Percentiles rank a stretch among this genome's conserved stretches.
These are phyloP conservation scores for Mycena sanguinolenta DNA, from an alignment of 768 basidiomycete genomes.

Conservation along the genomic window DNA sequence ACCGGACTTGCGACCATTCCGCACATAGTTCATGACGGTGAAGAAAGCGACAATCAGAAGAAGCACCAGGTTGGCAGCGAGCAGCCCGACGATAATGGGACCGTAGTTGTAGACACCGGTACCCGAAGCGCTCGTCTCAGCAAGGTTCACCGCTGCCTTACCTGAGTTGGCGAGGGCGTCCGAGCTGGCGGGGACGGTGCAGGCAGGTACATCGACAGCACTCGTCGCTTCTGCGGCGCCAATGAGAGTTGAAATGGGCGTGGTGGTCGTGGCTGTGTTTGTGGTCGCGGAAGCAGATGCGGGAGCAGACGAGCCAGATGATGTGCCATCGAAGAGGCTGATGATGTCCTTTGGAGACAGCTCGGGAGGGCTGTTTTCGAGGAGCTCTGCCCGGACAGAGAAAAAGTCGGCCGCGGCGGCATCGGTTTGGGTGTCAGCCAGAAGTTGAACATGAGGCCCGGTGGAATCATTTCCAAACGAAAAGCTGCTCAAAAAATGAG, in stretches of 20 bases:
- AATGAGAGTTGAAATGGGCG: not conserved
- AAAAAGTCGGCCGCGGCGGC: slow-evolving; percentile 50
- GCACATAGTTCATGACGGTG: slow-evolving; percentile 42
- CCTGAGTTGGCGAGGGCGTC: slow-evolving; percentile 12
- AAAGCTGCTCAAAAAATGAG: slow-evolving; percentile 44
- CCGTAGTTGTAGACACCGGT: slow-evolving; percentile 42
- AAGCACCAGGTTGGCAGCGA: slow-evolving; percentile 45
- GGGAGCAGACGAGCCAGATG: not conserved
- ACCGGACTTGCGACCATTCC: slow-evolving; percentile 37
- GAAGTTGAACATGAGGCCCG: slow-evolving; percentile 55
- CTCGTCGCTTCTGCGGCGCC: not conserved
- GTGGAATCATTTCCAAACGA: slow-evolving; percentile 56
- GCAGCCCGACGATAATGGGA: slow-evolving; percentile 41
- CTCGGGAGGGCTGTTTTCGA: slow-evolving; percentile 43
- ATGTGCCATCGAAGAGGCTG: slow-evolving; percentile 29
- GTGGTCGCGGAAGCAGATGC: not conserved
- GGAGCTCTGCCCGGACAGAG: slow-evolving; percentile 42
- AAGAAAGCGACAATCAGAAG: slow-evolving; percentile 40
- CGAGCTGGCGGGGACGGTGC: not conserved
- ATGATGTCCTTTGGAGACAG: slow-evolving; percentile 44
- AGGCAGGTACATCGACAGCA: not conserved
- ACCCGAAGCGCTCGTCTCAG: slow-evolving; percentile 15
- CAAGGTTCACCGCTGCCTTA: slow-evolving; percentile 26
- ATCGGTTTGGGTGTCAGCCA: slow-evolving; percentile 51
- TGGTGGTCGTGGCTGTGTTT: not conserved